These are phyloP conservation scores for Acrasis kona DNA, from an alignment of 78 protist genomes.

Conservation along the genomic window DNA sequence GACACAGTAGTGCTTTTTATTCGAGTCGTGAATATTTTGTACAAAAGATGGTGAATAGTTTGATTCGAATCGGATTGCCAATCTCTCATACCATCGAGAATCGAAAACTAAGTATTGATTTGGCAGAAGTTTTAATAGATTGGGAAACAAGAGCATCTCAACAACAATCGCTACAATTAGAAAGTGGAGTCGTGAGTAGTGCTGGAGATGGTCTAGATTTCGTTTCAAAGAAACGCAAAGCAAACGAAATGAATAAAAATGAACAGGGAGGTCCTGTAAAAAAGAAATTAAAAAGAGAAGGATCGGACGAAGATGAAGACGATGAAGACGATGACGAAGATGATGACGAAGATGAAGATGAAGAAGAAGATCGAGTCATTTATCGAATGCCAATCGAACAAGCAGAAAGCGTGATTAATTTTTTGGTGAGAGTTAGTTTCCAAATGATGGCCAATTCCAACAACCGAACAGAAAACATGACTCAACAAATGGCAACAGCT, in stretches of 20 bases:
- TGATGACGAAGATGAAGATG: neutral
- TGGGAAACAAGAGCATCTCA: constrained; percentile 60
- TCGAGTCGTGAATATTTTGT: constrained; percentile 58
- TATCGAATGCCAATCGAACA: neutral
- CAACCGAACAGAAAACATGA: no score
- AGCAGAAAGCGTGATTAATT: neutral
- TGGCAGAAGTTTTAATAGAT: constrained; percentile 60
- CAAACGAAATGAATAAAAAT: no score
- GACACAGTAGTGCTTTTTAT: constrained; percentile 73
- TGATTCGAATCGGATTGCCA: constrained; percentile 59
- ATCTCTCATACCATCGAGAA: constrained; percentile 52
- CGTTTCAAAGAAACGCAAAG: no score
- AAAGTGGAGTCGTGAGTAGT: no score
- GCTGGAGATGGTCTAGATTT: no score
- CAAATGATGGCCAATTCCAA: no score
- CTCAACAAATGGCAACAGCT: no score
- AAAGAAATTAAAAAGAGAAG: neutral
- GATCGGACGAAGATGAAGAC: neutral
- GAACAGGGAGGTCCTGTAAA: neutral
- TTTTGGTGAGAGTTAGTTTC: neutral
- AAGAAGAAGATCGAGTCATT: neutral
- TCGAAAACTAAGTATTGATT: constrained; percentile 59
- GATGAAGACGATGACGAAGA: neutral
- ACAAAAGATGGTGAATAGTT: constrained; percentile 69
- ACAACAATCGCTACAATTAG: neutral